These are phyloP conservation scores for Chaetoceros tenuissimus DNA, from an alignment of 108 stramenopile genomes.

Conservation along the genomic window DNA sequence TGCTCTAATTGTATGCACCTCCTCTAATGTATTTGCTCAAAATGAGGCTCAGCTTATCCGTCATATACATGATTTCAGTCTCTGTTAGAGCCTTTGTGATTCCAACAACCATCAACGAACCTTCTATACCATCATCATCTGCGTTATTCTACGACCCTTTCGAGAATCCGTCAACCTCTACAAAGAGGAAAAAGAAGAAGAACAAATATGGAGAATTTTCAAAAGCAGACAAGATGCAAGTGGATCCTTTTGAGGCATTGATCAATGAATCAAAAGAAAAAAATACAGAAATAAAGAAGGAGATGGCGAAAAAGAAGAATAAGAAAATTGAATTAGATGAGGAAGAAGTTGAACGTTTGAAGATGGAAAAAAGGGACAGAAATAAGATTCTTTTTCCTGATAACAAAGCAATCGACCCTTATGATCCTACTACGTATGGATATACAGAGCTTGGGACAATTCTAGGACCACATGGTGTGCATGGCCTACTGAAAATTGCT, in stretches of 20 bases:
- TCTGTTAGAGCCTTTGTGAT: not conserved
- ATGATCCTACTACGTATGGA: slow-evolving; percentile 83
- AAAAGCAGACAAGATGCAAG: slow-evolving; percentile 32
- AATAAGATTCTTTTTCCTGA: slow-evolving; percentile 58
- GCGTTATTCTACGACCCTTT: too few species aligned
- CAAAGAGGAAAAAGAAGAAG: slow-evolving; percentile 37
- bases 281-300: slow-evolving; percentile 33
- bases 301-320: slow-evolving; percentile 7
- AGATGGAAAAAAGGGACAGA: slow-evolving; percentile 20
- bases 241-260: slow-evolving; percentile 56
- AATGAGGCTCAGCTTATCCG: too few species aligned
- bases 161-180: too few species aligned
- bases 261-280: slow-evolving; percentile 45
- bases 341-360: slow-evolving; percentile 4
- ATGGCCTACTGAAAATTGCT: slow-evolving; percentile 57
- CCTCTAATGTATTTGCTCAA: too few species aligned
- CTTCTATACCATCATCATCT: too few species aligned
- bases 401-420: slow-evolving; percentile 62
- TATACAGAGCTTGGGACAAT: slow-evolving; percentile 73
- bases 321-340: slow-evolving; percentile 1
- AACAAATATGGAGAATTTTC: slow-evolving; percentile 76
- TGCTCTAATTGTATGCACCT: too few species aligned
- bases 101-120: slow-evolving; percentile 1
- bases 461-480: slow-evolving; percentile 72
- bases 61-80: too few species aligned